These are phyloP conservation scores for Oldenlandia corymbosa DNA, from an alignment of 257 asterid species.

Conservation along the genomic window DNA sequence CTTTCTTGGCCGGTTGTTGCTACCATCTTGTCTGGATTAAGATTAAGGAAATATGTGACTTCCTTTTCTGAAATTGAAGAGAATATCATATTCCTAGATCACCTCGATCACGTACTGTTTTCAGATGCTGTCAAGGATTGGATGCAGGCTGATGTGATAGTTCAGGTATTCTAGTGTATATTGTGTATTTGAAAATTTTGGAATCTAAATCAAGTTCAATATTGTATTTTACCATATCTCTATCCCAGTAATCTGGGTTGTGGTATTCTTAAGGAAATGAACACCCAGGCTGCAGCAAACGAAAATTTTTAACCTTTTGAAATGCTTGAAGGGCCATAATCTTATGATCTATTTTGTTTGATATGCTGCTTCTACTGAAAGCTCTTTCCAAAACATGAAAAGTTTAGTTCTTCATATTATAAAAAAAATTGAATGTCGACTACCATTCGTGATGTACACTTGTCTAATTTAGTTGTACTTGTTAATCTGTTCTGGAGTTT, in stretches of 20 bases:
- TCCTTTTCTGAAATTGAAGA: conserved; percentile 50
- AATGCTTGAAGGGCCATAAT: too few relatives aligned
- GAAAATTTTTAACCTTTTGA: too few relatives aligned
- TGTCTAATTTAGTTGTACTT: too few relatives aligned
- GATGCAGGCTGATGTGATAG: conserved; percentile 78
- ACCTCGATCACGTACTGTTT: conserved; percentile 78
- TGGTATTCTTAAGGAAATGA: neutral
- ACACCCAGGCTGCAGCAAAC: too few relatives aligned
- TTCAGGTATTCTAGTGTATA: conserved; percentile 54
- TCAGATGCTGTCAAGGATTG: conserved; percentile 62
- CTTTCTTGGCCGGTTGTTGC: conserved; percentile 83
- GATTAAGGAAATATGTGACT: conserved; percentile 69
- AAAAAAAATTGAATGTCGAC: too few relatives aligned
- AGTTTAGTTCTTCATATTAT: too few relatives aligned
- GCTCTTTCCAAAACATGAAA: too few relatives aligned
- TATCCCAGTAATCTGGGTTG: neutral
- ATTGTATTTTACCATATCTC: too few relatives aligned
- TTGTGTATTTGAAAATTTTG: neutral
- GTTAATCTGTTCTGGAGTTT: too few relatives aligned
- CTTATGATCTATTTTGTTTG: too few relatives aligned
- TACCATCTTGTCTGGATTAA: conserved; percentile 80
- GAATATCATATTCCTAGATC: conserved; percentile 72
- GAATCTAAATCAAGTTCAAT: neutral
- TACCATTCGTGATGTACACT: too few relatives aligned
- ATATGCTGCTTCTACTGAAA: too few relatives aligned